Conservation (phyloP, 108 stramenopile genomes). For the Stephanodiscus triporus region DNA sequence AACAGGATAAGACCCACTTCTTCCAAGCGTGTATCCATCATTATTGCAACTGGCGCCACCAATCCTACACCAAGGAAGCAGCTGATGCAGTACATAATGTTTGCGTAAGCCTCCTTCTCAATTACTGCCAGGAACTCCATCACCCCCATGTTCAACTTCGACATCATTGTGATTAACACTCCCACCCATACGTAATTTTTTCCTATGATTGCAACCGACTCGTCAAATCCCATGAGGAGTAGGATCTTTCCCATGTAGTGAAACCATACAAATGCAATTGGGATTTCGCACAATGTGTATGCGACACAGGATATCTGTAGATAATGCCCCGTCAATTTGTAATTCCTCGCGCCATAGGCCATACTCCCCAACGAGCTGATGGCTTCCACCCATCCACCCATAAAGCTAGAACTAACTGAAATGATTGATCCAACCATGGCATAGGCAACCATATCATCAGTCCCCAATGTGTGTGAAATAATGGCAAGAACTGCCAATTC, state of each 20-base stretch:
- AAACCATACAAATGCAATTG: slow-evolving; percentile 22
- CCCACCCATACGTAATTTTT: slow-evolving; percentile 29
- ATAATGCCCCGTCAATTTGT: slow-evolving; percentile 31
- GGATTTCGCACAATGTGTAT: slow-evolving; percentile 30
- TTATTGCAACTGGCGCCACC: neutral
- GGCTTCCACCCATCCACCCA: slow-evolving; percentile 33
- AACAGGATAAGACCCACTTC: slow-evolving; percentile 30
- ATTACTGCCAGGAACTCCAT: slow-evolving; percentile 22
- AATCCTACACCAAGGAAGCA: slow-evolving; percentile 15
- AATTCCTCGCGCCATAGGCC: slow-evolving; percentile 42
- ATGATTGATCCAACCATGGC: slow-evolving; percentile 37
- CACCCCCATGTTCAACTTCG: slow-evolving; percentile 2
- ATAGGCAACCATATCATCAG: slow-evolving; percentile 42
- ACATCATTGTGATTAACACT: slow-evolving; percentile 11
- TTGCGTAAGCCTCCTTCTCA: slow-evolving; percentile 15
- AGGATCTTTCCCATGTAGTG: slow-evolving; percentile 26
- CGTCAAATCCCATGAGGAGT: slow-evolving; percentile 37
- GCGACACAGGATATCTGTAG: slow-evolving; percentile 20
- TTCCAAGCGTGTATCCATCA: slow-evolving; percentile 24
- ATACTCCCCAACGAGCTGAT: slow-evolving; percentile 33
- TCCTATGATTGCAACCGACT: slow-evolving; percentile 18
- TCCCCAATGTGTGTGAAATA: slow-evolving; percentile 34
- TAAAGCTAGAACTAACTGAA: slow-evolving; percentile 25
- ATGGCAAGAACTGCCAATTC: slow-evolving; percentile 27
- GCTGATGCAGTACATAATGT: slow-evolving; percentile 7